phyloP scores from a whole-genome alignment of 1,284 basidiomycete species.

The Farysia itapuensis region DNA sequence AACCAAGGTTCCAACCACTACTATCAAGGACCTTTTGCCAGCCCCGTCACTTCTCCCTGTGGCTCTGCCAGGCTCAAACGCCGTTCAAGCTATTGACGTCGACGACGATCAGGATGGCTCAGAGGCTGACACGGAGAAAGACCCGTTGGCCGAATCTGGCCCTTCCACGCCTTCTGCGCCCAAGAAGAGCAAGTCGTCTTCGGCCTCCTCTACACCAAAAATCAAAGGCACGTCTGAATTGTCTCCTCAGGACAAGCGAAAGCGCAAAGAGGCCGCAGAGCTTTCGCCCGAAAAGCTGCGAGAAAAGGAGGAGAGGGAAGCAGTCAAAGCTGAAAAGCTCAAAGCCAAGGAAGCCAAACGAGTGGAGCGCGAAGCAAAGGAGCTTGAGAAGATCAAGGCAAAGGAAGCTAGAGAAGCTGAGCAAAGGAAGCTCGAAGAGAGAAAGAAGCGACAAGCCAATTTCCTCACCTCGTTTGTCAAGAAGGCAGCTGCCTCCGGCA shows the following conservation, averaged over 20 bases:
- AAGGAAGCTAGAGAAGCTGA: conserved; percentile 51
- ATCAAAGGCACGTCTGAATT: conserved; percentile 5
- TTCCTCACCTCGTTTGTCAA: conserved; percentile 53
- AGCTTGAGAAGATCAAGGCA: conserved; percentile 56
- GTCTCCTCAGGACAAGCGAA: conserved; percentile 38
- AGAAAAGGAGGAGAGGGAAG: conserved; percentile 62
- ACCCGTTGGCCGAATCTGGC: not conserved
- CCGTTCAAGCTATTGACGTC: conserved; percentile 13
- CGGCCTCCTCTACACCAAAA: conserved; percentile 18
- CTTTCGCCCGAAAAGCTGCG: conserved; percentile 37
- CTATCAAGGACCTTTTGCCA: conserved; percentile 2
- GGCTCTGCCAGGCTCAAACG: conserved; percentile 1
- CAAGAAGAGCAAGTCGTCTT: conserved; percentile 15
- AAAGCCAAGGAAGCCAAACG: conserved; percentile 37
- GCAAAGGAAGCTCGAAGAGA: conserved; percentile 63
- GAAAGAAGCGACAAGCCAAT: conserved; percentile 37
- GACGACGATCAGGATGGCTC: conserved; percentile 21
- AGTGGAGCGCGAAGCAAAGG: conserved; percentile 34
- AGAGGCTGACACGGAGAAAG: conserved; percentile 17
- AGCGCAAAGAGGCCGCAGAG: conserved; percentile 26
- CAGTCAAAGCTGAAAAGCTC: conserved; percentile 58
- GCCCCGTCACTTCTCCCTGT: conserved; percentile 4
- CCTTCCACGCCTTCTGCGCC: conserved; percentile 15
- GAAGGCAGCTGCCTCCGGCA: conserved; percentile 23
- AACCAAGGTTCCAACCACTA: conserved; percentile 22